Evolutionary conservation across 176 grass and related monocot species (phyloP).

Genomic region (Oryza rufipogon): DNA sequence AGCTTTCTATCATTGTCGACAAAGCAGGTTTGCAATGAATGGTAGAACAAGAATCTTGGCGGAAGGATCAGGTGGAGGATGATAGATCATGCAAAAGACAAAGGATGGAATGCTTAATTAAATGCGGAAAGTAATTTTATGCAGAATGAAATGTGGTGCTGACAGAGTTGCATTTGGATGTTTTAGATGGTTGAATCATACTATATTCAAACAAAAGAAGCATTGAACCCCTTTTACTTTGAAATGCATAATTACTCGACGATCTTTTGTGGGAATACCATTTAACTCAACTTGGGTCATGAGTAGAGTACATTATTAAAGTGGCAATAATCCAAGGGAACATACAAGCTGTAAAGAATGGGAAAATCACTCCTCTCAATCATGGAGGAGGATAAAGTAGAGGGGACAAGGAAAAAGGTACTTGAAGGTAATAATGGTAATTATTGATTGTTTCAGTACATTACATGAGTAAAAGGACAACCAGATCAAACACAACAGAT

Average conservation of each 20-base stretch:
- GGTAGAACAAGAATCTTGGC: neutral
- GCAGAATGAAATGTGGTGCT: neutral
- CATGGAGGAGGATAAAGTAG: neutral
- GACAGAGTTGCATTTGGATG: neutral
- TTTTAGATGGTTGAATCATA: neutral
- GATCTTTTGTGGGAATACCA: neutral
- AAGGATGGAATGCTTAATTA: neutral
- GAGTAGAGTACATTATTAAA: neutral
- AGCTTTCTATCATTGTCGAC: neutral
- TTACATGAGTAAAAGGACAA: neutral
- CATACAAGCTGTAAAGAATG: conserved; percentile 6
- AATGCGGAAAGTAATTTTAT: neutral
- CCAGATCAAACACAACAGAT: neutral
- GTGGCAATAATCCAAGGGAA: neutral
- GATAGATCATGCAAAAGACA: neutral
- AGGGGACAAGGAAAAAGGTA: neutral
- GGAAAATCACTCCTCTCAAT: conserved; percentile 8
- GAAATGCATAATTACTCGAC: neutral
- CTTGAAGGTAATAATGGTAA: conserved; percentile 7
- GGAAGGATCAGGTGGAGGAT: neutral
- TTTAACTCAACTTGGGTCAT: neutral
- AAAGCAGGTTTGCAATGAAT: conserved; percentile 6
- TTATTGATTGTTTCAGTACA: conserved; percentile 4
- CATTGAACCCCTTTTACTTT: neutral
- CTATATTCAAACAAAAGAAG: neutral